Percentiles rank a stretch among this genome's conserved stretches.
Conservation (phyloP, 352 stramenopile species). For the Phytophthora uliginosa region DNA sequence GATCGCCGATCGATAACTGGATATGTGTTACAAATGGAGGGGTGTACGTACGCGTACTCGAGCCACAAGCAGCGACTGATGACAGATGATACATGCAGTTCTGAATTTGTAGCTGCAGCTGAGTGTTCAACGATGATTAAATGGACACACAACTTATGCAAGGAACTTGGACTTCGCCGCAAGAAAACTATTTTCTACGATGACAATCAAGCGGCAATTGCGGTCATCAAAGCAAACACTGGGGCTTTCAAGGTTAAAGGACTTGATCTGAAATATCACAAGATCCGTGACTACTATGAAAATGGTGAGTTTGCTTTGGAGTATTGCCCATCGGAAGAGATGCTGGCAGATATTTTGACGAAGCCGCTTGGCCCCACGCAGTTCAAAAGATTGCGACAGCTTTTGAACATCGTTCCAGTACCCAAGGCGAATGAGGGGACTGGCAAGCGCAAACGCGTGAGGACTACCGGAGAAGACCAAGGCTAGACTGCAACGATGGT, state of each 20-base stretch:
- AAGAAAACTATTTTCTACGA: not conserved
- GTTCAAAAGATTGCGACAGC: not conserved
- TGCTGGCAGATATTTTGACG: conserved; percentile 14
- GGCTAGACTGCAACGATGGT: too few species aligned
- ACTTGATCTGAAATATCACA: conserved; percentile 5
- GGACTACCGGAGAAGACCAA: not conserved
- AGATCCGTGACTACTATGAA: not conserved
- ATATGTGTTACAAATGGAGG: not conserved
- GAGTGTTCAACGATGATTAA: not conserved
- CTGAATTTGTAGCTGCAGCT: not conserved
- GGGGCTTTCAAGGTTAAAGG: not conserved
- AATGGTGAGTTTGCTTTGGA: conserved; percentile 5
- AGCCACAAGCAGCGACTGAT: not conserved
- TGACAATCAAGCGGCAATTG: not conserved
- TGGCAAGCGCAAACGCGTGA: not conserved
- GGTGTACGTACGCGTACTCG: not conserved
- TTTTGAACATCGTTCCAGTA: not conserved
- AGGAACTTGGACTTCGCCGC: not conserved
- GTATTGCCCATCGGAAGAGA: conserved; percentile 7
- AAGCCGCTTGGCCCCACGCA: conserved; percentile 28
- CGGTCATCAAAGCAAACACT: not conserved
- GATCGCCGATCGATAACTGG: not conserved
- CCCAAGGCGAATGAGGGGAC: not conserved
- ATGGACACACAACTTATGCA: not conserved
- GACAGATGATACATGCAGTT: not conserved